Conservation (phyloP, 129 eudicot species). For the Helianthus tuberosus region DNA sequence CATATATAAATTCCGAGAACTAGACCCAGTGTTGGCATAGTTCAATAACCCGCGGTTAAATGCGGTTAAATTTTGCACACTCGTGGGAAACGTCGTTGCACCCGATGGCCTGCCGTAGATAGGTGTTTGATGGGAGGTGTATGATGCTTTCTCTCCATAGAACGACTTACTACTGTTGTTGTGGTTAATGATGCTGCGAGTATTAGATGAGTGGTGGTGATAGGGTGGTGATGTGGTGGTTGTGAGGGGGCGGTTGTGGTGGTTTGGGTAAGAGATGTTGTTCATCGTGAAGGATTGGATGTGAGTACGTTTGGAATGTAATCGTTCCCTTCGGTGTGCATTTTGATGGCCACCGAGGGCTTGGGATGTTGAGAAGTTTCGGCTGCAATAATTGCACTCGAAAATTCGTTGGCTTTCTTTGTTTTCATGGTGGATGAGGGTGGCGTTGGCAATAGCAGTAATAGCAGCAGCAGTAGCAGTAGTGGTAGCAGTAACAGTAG, state of each 20-base stretch:
- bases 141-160: background rate
- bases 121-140: slow-evolving; percentile 11
- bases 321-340: slow-evolving; percentile 37
- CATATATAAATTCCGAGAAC: slow-evolving; percentile 16
- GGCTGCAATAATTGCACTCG: slow-evolving; percentile 79
- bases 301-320: slow-evolving; percentile 24
- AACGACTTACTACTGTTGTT: background rate
- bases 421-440: slow-evolving; percentile 4
- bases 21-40: background rate
- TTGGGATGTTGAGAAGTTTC: slow-evolving; percentile 87
- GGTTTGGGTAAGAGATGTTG: slow-evolving; percentile 8
- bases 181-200: background rate
- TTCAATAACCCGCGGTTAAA: slow-evolving; percentile 12
- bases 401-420: slow-evolving; percentile 44
- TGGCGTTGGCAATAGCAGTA: slow-evolving; percentile 1
- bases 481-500: background rate
- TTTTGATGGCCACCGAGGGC: slow-evolving; percentile 94
- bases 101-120: slow-evolving; percentile 21
- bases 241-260: slow-evolving; percentile 15
- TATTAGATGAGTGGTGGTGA: slow-evolving; percentile 14
- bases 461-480: background rate
- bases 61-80: slow-evolving; percentile 7
- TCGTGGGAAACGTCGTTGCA: background rate
- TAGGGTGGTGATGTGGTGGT: slow-evolving; percentile 19
- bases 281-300: background rate